These are phyloP conservation scores for Clonostachys byssicola DNA, from an alignment of 2,329 filamentous ascomycete genomes.

Conservation along the genomic window DNA sequence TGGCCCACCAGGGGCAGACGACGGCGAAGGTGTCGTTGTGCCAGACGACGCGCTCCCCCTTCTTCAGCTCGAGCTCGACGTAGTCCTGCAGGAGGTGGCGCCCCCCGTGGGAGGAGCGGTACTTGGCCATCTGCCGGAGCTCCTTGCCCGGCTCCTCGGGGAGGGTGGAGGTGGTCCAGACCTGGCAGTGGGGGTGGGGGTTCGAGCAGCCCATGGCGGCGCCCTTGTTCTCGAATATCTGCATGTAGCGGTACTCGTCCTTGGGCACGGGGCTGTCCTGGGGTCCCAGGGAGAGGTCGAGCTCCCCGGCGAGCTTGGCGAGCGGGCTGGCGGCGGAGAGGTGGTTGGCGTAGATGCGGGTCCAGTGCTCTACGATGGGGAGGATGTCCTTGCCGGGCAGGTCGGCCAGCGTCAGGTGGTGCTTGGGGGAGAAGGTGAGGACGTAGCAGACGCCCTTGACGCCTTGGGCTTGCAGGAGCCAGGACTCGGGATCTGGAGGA, in stretches of 20 bases:
- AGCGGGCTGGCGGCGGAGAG: conserved; percentile 69
- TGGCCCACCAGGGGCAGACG: conserved; percentile 95
- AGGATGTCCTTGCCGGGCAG: conserved; percentile 73
- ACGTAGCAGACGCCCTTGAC: conserved; percentile 97
- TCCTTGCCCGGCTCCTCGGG: conserved; percentile 87
- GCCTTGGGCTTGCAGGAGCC: conserved; percentile 76
- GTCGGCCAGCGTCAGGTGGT: conserved; percentile 90
- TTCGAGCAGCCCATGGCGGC: conserved; percentile 98
- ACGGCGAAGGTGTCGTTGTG: conserved; percentile 83
- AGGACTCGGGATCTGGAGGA: conserved; percentile 26
- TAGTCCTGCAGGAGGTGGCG: conserved; percentile 83
- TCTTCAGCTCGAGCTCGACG: conserved; percentile 74
- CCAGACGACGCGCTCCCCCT: conserved; percentile 81
- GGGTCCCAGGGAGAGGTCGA: conserved; percentile 30
- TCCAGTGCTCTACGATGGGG: conserved; percentile 86
- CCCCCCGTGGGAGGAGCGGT: conserved; percentile 67
- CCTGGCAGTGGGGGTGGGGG: conserved; percentile 92
- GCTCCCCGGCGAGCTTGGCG: conserved; percentile 28
- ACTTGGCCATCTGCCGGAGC: conserved; percentile 72
- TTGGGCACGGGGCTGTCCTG: conserved; percentile 43
- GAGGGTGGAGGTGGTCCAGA: conserved; percentile 89
- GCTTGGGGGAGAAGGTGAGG: conserved; percentile 85
- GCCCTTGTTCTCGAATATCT: conserved; percentile 99
- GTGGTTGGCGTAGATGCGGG: conserved; percentile 80
- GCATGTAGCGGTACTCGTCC: conserved; percentile 91